These are phyloP conservation scores for Datura wrightii DNA, from an alignment of 257 asterid genomes.

Conservation along the genomic window DNA sequence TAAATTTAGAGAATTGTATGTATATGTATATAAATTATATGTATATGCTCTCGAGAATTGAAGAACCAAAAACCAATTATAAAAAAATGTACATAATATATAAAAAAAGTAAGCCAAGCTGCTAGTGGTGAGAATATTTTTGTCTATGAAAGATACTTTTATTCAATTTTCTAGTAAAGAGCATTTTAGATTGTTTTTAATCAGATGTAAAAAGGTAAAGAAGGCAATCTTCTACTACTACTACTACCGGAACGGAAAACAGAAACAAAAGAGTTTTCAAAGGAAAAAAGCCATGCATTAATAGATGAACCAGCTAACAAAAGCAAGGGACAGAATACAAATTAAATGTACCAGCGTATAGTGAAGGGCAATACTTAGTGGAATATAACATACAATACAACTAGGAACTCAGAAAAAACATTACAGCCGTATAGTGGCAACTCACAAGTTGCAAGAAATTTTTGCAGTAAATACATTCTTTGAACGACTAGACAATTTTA, in stretches of 20 bases:
- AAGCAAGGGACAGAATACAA: neutral
- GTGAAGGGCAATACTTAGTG: neutral
- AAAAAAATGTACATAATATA: too few species aligned
- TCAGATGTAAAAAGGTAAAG: too few species aligned
- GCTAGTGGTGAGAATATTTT: too few species aligned
- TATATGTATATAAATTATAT: too few species aligned
- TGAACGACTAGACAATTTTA: conserved; percentile 31
- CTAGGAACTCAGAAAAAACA: neutral
- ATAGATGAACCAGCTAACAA: neutral
- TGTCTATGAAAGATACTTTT: too few species aligned
- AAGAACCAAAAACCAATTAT: too few species aligned
- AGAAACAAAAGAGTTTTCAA: neutral
- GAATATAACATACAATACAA: neutral
- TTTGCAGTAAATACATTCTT: conserved; percentile 1
- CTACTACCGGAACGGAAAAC: neutral
- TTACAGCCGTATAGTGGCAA: neutral
- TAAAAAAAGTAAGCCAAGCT: too few species aligned
- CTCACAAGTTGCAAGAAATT: neutral
- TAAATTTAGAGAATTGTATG: too few species aligned
- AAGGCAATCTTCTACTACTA: too few species aligned
- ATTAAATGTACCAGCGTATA: neutral
- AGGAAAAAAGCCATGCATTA: neutral
- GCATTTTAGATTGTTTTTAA: too few species aligned
- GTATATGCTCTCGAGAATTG: too few species aligned
- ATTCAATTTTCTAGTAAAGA: too few species aligned